Percentiles rank a stretch among this genome's conserved stretches.
phyloP scores from a whole-genome alignment of 345 rosid species.

The Bruguiera gymnorhiza region DNA sequence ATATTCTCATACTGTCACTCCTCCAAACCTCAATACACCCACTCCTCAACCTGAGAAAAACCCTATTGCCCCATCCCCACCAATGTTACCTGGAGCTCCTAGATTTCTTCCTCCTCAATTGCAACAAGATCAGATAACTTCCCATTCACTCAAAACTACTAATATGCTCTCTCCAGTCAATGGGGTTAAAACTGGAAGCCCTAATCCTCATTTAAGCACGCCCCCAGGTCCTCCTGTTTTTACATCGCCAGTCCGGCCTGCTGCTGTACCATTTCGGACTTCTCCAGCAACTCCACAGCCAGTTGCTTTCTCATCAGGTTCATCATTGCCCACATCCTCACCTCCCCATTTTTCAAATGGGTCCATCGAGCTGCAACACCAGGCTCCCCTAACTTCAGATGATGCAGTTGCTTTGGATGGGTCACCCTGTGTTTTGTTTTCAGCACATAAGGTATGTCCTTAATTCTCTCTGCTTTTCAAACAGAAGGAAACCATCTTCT shows the following conservation, averaged over 20 bases:
- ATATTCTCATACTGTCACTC: constrained; percentile 36
- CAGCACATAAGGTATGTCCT: constrained; percentile 69
- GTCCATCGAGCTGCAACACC: constrained; percentile 46
- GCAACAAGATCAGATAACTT: constrained; percentile 56
- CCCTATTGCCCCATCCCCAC: constrained; percentile 44
- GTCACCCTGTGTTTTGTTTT: constrained; percentile 65
- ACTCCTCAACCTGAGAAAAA: constrained; percentile 40
- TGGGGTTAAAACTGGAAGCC: constrained; percentile 63
- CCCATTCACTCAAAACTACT: constrained; percentile 55
- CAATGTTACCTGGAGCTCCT: constrained; percentile 48
- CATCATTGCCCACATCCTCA: constrained; percentile 74
- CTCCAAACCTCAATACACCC: constrained; percentile 45
- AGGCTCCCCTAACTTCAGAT: constrained; percentile 49
- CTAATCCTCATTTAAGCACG: constrained; percentile 72
- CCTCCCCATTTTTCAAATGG: constrained; percentile 79
- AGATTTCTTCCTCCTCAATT: constrained; percentile 59
- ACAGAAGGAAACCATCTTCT: not conserved
- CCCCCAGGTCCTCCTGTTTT: constrained; percentile 96
- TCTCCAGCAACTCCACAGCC: constrained; percentile 94
- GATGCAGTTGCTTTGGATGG: constrained; percentile 41
- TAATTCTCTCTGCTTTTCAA: not conserved
- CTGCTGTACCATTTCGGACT: constrained; percentile 89
- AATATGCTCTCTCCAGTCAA: constrained; percentile 54
- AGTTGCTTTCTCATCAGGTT: constrained; percentile 67
- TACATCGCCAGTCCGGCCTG: constrained; percentile 80